Evolutionary conservation across 371 early-diverging fungal genomes (phyloP).

Genomic region (Rhizopus sp.): DNA sequence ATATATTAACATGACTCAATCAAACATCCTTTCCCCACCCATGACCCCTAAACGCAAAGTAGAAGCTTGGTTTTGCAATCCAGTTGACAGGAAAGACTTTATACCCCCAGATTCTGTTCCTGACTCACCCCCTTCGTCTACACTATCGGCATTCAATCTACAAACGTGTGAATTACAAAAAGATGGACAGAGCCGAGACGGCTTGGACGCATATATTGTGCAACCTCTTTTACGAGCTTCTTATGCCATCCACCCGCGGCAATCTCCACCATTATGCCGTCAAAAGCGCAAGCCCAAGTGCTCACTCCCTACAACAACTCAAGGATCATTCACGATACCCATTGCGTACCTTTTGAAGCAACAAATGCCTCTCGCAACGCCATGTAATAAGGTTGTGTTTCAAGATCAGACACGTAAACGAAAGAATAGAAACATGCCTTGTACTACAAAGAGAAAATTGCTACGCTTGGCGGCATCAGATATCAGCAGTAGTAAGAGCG

Average conservation of each 20-base stretch:
- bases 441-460: constrained; percentile 10
- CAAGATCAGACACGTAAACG: constrained; percentile 7
- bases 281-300: constrained; percentile 5
- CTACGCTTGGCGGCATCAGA: constrained; percentile 2
- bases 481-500: background rate
- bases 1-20: background rate
- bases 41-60: constrained; percentile 9
- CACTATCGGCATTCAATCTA: background rate
- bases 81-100: background rate
- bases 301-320: constrained; percentile 7
- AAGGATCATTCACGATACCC: constrained; percentile 16
- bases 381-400: background rate
- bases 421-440: constrained; percentile 6
- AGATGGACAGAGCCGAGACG: background rate
- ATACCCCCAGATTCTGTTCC: background rate
- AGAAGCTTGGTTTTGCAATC: constrained; percentile 3
- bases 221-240: background rate
- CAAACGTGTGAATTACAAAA: background rate
- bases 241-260: background rate
- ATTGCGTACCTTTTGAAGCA: background rate
- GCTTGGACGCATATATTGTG: constrained; percentile 1
- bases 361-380: background rate
- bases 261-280: constrained; percentile 1
- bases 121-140: background rate
- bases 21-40: constrained; percentile 10